Conservation (phyloP, 2,329 filamentous ascomycete species). For the Fusarium sororula region DNA sequence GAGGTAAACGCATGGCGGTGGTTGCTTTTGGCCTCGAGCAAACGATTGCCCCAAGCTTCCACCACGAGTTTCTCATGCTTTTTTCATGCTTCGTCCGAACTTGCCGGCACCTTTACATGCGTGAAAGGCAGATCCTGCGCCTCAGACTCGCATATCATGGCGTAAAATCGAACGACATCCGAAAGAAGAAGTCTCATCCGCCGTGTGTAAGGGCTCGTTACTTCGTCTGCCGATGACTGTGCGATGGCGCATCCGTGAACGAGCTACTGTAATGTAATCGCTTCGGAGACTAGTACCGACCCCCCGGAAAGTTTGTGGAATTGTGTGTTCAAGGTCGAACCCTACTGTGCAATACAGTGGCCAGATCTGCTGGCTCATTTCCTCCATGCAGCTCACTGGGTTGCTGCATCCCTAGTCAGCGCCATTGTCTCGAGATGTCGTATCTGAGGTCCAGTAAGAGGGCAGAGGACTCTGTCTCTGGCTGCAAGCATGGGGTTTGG, state of each 20-base stretch:
- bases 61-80: not conserved
- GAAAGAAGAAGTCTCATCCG: not conserved
- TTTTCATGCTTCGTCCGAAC: slow-evolving; percentile 13
- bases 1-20: not conserved
- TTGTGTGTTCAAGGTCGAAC: slow-evolving; percentile 6
- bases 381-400: slow-evolving; percentile 3
- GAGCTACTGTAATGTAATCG: not conserved
- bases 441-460: not conserved
- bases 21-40: not conserved
- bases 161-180: slow-evolving; percentile 3
- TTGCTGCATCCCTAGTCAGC: slow-evolving; percentile 13
- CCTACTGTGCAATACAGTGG: slow-evolving; percentile 10
- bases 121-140: slow-evolving; percentile 8
- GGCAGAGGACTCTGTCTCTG: not conserved
- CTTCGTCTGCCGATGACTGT: slow-evolving; percentile 2
- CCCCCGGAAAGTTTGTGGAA: slow-evolving; percentile 7
- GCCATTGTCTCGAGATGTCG: slow-evolving; percentile 22
- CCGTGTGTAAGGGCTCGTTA: slow-evolving; percentile 17
- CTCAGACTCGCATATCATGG: slow-evolving; percentile 20
- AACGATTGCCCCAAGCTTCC: slow-evolving; percentile 5
- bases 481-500: not conserved
- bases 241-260: not conserved
- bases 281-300: not conserved
- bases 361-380: not conserved
- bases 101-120: slow-evolving; percentile 6